Percentiles rank a stretch among this genome's conserved stretches.
phyloP scores from a whole-genome alignment of 257 asterid genomes.

The Oldenlandia corymbosa region DNA sequence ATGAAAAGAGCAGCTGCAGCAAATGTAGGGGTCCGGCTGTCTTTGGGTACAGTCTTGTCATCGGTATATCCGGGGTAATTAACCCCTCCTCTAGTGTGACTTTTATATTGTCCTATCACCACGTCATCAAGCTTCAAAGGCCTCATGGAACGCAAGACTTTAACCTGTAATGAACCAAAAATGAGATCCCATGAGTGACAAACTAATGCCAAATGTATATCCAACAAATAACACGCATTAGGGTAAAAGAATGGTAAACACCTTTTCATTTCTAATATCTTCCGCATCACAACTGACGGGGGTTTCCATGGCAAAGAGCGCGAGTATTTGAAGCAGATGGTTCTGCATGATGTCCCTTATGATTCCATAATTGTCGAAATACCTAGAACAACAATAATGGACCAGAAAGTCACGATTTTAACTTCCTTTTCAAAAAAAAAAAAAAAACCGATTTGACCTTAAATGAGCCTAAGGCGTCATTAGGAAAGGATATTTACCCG shows the following conservation, averaged over 20 bases:
- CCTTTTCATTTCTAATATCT: constrained; percentile 97
- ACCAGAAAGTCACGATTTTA: neutral
- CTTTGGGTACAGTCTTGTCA: constrained; percentile 87
- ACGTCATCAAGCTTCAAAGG: constrained; percentile 61
- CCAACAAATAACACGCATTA: neutral
- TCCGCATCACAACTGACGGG: constrained; percentile 98
- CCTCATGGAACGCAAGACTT: constrained; percentile 92
- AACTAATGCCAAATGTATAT: no score
- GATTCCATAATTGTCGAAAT: constrained; percentile 88
- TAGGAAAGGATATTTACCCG: constrained; percentile 55
- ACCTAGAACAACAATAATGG: constrained; percentile 38
- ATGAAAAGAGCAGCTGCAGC: constrained; percentile 98
- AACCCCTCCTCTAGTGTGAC: constrained; percentile 64
- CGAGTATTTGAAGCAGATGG: constrained; percentile 91
- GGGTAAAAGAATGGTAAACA: constrained; percentile 18
- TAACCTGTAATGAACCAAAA: constrained; percentile 51
- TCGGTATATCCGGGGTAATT: constrained; percentile 75
- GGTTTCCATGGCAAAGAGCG: constrained; percentile 98
- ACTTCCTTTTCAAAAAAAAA: no score
- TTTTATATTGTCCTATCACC: constrained; percentile 80
- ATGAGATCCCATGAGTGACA: no score
- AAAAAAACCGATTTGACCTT: neutral
- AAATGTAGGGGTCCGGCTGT: constrained; percentile 88
- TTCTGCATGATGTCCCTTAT: constrained; percentile 98
- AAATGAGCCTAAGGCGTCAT: constrained; percentile 6